phyloP scores from a whole-genome alignment of 768 basidiomycete species.

The Strobilomyces confusus region DNA sequence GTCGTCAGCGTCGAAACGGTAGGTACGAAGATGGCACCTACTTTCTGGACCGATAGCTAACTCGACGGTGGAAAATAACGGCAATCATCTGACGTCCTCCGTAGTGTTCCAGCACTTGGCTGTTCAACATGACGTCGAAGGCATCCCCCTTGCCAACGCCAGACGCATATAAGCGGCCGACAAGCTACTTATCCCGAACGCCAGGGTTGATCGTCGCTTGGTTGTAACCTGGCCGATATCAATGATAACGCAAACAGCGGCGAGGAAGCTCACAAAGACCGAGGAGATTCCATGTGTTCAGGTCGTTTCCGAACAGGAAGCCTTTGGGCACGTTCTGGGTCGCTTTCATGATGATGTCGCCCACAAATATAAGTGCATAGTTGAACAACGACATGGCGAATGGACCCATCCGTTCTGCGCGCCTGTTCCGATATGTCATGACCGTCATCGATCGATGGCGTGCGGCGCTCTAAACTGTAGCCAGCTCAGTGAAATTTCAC shows the following conservation, averaged over 20 bases:
- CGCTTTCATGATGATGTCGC: neutral
- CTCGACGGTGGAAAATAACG: neutral
- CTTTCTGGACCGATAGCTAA: neutral
- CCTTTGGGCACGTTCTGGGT: neutral
- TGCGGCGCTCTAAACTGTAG: neutral
- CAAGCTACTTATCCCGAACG: neutral
- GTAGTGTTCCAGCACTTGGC: neutral
- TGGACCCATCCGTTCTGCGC: neutral
- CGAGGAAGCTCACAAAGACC: neutral
- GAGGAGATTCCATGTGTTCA: neutral
- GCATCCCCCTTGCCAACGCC: neutral
- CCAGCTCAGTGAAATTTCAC: neutral
- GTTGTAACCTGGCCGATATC: neutral
- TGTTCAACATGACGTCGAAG: neutral
- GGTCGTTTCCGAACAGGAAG: neutral
- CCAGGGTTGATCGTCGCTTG: neutral
- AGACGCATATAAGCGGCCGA: neutral
- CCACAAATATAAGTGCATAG: neutral
- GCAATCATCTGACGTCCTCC: neutral
- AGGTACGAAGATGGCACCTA: neutral
- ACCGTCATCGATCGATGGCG: neutral
- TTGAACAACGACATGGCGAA: neutral
- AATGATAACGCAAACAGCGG: neutral
- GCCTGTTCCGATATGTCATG: neutral
- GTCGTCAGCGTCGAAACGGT: neutral